phyloP scores from a whole-genome alignment of 2,329 filamentous ascomycete species.

The Paecilomyces niveus region DNA sequence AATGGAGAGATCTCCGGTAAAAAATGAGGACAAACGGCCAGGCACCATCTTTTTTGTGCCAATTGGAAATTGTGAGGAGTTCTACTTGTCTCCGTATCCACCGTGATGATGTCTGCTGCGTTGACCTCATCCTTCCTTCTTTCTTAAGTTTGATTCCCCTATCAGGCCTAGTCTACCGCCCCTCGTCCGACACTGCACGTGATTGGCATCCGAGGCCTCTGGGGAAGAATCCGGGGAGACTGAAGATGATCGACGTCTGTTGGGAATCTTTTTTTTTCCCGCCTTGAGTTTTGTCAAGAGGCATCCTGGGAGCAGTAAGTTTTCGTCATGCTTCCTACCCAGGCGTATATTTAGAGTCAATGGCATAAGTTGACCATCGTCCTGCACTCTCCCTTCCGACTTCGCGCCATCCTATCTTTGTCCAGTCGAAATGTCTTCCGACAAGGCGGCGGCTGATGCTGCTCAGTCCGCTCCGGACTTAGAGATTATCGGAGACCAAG shows the following conservation, averaged over 20 bases:
- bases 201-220: slow-evolving; percentile 19
- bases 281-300: not conserved
- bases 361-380: slow-evolving; percentile 1
- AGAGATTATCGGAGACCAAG: slow-evolving; percentile 66
- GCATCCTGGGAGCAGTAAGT: not conserved
- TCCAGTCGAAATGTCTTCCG: slow-evolving; percentile 19
- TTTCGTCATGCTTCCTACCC: not conserved
- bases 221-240: slow-evolving; percentile 20
- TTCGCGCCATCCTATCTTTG: not conserved
- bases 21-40: not conserved
- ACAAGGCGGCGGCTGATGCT: slow-evolving; percentile 19
- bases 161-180: not conserved
- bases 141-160: not conserved
- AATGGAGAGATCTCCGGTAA: not conserved
- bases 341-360: not conserved
- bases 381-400: not conserved
- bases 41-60: not conserved
- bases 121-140: slow-evolving; percentile 12
- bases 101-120: slow-evolving; percentile 16
- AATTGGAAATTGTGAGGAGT: slow-evolving; percentile 3
- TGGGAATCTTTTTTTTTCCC: slow-evolving; percentile 10
- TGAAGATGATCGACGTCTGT: slow-evolving; percentile 11
- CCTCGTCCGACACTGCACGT: slow-evolving; percentile 8
- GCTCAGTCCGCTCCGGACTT: slow-evolving; percentile 60
- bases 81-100: not conserved